Evolutionary conservation across 2,329 filamentous ascomycete genomes (phyloP).

Genomic region (Didymella pomorum): DNA sequence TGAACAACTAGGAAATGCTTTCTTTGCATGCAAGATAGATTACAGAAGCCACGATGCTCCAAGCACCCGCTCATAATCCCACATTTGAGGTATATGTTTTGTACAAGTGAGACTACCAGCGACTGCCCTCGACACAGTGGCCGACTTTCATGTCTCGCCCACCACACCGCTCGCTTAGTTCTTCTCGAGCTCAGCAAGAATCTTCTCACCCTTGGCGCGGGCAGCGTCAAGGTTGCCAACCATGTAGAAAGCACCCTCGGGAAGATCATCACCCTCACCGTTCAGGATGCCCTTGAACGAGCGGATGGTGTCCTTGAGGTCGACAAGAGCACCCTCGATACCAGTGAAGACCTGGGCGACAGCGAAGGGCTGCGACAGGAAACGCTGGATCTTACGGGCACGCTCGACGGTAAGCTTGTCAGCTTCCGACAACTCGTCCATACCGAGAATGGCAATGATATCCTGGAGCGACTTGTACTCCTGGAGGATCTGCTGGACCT

Average conservation of each 20-base stretch:
- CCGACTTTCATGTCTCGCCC: conserved; percentile 46
- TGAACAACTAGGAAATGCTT: conserved; percentile 42
- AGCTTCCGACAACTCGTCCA: conserved; percentile 99
- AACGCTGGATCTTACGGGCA: conserved; percentile 99
- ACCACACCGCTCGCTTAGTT: conserved; percentile 46
- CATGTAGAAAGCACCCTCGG: conserved; percentile 97
- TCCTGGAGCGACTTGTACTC: conserved; percentile 99
- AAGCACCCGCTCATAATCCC: conserved; percentile 46
- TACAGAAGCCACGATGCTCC: conserved; percentile 50
- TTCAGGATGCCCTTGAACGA: conserved; percentile 97
- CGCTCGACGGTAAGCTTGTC: conserved; percentile 99
- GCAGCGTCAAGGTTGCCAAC: conserved; percentile 95
- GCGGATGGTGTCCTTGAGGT: conserved; percentile 96
- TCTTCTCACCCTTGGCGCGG: conserved; percentile 98
- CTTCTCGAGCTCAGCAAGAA: conserved; percentile 88
- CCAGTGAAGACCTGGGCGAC: conserved; percentile 85
- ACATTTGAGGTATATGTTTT: conserved; percentile 49
- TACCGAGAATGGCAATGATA: conserved; percentile 99
- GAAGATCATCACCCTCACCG: conserved; percentile 94
- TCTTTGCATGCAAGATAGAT: conserved; percentile 53
- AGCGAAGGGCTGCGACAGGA: conserved; percentile 99
- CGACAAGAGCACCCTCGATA: conserved; percentile 96
- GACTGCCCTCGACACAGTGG: conserved; percentile 44
- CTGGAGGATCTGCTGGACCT: conserved; percentile 99
- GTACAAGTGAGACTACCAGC: conserved; percentile 49